Evolutionary conservation across 78 protist species (phyloP).

Genomic region (Pelomyxa schiedti): DNA sequence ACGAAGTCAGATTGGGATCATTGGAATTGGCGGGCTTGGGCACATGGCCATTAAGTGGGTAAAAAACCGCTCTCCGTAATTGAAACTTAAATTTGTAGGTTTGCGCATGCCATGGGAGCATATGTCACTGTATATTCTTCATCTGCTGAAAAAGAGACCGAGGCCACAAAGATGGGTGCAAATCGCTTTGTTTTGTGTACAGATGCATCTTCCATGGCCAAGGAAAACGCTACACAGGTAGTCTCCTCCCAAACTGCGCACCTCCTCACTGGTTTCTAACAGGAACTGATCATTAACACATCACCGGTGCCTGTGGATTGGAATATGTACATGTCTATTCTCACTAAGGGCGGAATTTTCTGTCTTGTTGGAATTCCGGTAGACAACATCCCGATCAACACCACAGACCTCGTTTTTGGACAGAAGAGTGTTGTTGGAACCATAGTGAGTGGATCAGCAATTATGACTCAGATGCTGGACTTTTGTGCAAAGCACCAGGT

Average conservation of each 20-base stretch:
- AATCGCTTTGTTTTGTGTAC: neutral
- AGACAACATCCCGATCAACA: neutral
- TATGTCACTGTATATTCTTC: neutral
- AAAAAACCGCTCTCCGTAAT: no score
- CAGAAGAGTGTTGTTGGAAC: neutral
- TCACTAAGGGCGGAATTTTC: neutral
- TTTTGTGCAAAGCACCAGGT: neutral
- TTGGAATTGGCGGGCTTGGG: slow-evolving; percentile 4
- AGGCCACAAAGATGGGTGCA: neutral
- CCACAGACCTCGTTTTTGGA: neutral
- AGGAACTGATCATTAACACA: neutral
- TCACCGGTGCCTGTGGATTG: neutral
- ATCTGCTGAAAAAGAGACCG: neutral
- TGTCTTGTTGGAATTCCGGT: neutral
- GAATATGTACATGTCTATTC: neutral
- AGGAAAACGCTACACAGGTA: no score
- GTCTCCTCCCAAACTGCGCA: no score
- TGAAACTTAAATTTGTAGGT: no score
- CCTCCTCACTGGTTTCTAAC: no score
- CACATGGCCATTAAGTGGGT: slow-evolving; percentile 11
- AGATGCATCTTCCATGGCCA: neutral
- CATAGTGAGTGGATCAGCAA: neutral
- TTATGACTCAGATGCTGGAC: neutral
- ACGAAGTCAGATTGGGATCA: neutral
- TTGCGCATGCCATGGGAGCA: slow-evolving; percentile 11